Evolutionary conservation across 1,284 basidiomycete genomes (phyloP), one percentile per base, ranked within the genome.

Genomic region (Termitomyces sp.): DNA sequence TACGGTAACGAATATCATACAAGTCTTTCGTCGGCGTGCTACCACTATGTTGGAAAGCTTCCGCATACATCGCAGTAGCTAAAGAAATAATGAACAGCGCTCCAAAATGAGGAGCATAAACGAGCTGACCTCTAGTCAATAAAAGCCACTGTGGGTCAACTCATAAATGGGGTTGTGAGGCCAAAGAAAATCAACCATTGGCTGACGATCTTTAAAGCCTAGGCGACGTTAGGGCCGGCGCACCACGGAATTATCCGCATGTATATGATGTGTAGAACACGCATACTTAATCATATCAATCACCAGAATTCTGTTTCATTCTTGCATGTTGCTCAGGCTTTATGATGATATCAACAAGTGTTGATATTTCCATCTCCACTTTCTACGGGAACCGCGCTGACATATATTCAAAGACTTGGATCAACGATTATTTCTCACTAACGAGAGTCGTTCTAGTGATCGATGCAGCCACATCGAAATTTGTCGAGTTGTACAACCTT

Each of bases 111-210:
- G 21, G 10, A 26, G 4, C 1, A 1, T 17, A 12, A 38, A 10
- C 24, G 26, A 38, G 2, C 34, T 48, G 3, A 48, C 47, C 34
- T 26, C 5, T 5, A 1, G 4, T 1, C 6, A 36, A 15, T 15
- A 15, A 5, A 15, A 36, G 24, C 47, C 34, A 19, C 33, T 26
- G 31, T 34, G 34, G 47, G 34, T 17, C 34, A 26, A 30, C 15
- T 21, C 21, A 48, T 38, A n/a, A 26, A 48, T 48, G 34, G 47
- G 47, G 47, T 48, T 28, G 47, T 48, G 34, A 48, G n/a, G 46
- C 47, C 47, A 17, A 48, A 38, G 47, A 48, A 10, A 17, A 1
- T 19, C 2, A 33, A 12, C 2, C 1, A 3, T 21, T 38, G 5
- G 10, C 33, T 36, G 46, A 34, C 21, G 1, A 5, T 34, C 3